Evolutionary conservation across 2,329 filamentous ascomycete species (phyloP), one percentile per base, ranked within the genome.

Genomic region (Fusarium cyanostomum): DNA sequence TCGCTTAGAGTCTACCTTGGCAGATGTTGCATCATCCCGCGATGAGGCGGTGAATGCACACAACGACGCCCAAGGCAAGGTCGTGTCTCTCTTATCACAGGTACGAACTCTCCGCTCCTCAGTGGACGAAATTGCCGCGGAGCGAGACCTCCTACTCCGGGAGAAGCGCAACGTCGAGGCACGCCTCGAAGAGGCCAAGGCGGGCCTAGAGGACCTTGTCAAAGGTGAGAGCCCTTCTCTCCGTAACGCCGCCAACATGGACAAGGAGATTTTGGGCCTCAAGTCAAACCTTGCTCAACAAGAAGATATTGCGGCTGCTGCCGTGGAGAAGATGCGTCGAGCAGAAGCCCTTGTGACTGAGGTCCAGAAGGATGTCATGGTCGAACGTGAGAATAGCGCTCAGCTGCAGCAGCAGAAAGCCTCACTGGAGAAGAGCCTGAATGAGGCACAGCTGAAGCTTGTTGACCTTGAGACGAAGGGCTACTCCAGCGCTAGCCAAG

Each of bases 401-500:
- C 87, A 91, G 67, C 82, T 98, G 52, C 92, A 95, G 75, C 94
- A 94, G 74, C 92, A 97, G 67, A 98, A 97, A 80, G 92, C 91
- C 4, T 85, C 85, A 1, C 81, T 99, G 37, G 95, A 98, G 80
- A 97, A 97, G 82, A 87, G 86, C 52, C 82, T 96, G 46, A 97
- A 94, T 75, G 94, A 99, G 75, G 84, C 94, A 24, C 94, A 98
- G 77, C 86, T 98, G 50, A 89, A 89, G 72, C 87, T 96, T 53
- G 90, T 99, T 49, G 95, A 98, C 74, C 84, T 98, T 8, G 94
- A 99, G 80, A 98, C 95, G 38, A 98, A 98, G 82, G 93, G 94
- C 50, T 98, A 96, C 79, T 95, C 94, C 16, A 96, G 90, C 66
- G 92, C 92, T 21, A 97, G 94, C 75, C 92, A 97, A 71, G 94